Evolutionary conservation across 345 rosid genomes (phyloP).

Genomic region (Salix purpurea): DNA sequence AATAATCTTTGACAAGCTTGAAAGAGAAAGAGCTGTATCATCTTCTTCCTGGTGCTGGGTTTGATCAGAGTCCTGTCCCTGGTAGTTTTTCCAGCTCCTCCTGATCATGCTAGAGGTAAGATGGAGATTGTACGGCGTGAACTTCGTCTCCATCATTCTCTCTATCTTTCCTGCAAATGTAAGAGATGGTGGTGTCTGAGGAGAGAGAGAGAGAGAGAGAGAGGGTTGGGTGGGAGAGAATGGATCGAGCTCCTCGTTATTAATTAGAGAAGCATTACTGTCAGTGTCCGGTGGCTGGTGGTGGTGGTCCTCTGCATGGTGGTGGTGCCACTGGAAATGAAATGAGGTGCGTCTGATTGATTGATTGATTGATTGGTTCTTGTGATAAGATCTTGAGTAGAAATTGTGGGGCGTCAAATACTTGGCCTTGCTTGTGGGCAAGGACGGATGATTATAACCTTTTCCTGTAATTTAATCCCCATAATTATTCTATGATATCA

Average conservation of each 20-base stretch:
- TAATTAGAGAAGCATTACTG: no score
- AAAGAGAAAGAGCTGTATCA: not conserved
- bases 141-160: constrained; percentile 10
- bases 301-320: not conserved
- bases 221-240: no score
- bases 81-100: not conserved
- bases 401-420: constrained; percentile 6
- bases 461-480: no score
- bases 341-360: not conserved
- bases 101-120: constrained; percentile 6
- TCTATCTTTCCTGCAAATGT: not conserved
- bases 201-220: no score
- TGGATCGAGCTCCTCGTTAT: no score
- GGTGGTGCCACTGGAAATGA: not conserved
- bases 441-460: constrained; percentile 2
- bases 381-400: constrained; percentile 6
- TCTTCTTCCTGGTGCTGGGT: not conserved
- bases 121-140: constrained; percentile 1
- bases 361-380: not conserved
- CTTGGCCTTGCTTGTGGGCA: not conserved
- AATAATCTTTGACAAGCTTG: constrained; percentile 66
- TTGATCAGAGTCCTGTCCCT: not conserved
- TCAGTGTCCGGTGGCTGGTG: not conserved
- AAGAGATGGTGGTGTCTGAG: not conserved
- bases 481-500: no score